phyloP scores from a whole-genome alignment of 1,139 yeast species.

The Yamadazyma siamensis region DNA sequence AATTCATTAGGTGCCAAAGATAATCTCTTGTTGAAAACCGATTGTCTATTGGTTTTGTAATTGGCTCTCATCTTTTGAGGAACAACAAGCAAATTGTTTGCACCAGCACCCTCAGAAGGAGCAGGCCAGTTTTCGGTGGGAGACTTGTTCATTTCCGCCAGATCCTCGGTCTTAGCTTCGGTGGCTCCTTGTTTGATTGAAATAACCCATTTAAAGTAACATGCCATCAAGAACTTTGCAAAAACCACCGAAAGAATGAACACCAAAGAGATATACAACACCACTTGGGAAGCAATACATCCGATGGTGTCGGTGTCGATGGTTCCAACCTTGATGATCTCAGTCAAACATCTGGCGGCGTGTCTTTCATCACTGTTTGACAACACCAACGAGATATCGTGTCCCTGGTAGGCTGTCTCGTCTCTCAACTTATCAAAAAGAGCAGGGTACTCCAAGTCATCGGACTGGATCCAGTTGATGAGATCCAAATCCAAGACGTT shows the following conservation, averaged over 20 bases:
- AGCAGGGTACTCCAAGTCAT: conserved; percentile 69
- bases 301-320: conserved; percentile 90
- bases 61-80: conserved; percentile 51
- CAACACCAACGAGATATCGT: conserved; percentile 76
- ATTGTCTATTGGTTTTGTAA: conserved; percentile 45
- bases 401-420: conserved; percentile 60
- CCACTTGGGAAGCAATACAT: conserved; percentile 89
- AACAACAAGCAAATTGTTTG: conserved; percentile 56
- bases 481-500: conserved; percentile 78
- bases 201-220: conserved; percentile 83
- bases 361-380: conserved; percentile 66
- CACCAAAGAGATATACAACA: conserved; percentile 72
- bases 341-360: conserved; percentile 81
- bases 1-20: conserved; percentile 42
- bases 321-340: conserved; percentile 82
- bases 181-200: conserved; percentile 80
- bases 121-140: conserved; percentile 82
- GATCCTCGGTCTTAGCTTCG: conserved; percentile 22
- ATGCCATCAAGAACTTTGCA: conserved; percentile 76
- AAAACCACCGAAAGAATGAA: conserved; percentile 80
- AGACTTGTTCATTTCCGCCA: conserved; percentile 48
- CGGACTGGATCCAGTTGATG: conserved; percentile 66
- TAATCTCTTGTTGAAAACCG: conserved; percentile 39
- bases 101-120: conserved; percentile 23
- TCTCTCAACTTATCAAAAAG: conserved; percentile 61